phyloP scores from a whole-genome alignment of 2,329 filamentous ascomycete species.

The Furcasterigmium sp. region DNA sequence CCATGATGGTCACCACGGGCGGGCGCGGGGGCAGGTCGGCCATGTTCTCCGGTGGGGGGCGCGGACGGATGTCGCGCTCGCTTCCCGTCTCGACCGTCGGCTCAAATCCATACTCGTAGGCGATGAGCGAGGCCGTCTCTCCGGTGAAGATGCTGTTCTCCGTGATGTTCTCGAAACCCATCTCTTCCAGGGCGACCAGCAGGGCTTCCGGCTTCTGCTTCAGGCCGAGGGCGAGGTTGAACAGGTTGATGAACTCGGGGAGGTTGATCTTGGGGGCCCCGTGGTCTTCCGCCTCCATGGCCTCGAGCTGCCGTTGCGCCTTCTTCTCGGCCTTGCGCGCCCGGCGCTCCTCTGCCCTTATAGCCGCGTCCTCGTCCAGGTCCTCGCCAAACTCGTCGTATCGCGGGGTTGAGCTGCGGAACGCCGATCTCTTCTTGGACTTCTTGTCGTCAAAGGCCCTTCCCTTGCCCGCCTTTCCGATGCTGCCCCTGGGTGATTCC shows the following conservation, averaged over 20 bases:
- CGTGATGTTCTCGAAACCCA: slow-evolving; percentile 84
- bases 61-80: slow-evolving; percentile 64
- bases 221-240: slow-evolving; percentile 71
- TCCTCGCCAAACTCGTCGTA: slow-evolving; percentile 24
- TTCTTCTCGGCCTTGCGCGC: slow-evolving; percentile 37
- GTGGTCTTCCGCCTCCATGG: slow-evolving; percentile 40
- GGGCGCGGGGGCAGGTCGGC: slow-evolving; percentile 68
- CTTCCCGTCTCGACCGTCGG: slow-evolving; percentile 67
- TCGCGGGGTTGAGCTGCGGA: too few species aligned
- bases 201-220: slow-evolving; percentile 68
- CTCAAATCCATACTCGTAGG: slow-evolving; percentile 89
- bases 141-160: slow-evolving; percentile 83
- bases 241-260: slow-evolving; percentile 89
- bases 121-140: slow-evolving; percentile 85
- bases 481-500: too few species aligned
- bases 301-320: slow-evolving; percentile 29
- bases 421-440: too few species aligned
- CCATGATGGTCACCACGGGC: slow-evolving; percentile 98
- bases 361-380: slow-evolving; percentile 30
- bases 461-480: too few species aligned
- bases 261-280: slow-evolving; percentile 52
- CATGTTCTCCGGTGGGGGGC: slow-evolving; percentile 63
- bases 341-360: slow-evolving; percentile 30
- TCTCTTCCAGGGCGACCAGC: slow-evolving; percentile 67
- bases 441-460: too few species aligned